Evolutionary conservation across 2,329 filamentous ascomycete genomes (phyloP).

Genomic region (Hymenoscyphus linearis): DNA sequence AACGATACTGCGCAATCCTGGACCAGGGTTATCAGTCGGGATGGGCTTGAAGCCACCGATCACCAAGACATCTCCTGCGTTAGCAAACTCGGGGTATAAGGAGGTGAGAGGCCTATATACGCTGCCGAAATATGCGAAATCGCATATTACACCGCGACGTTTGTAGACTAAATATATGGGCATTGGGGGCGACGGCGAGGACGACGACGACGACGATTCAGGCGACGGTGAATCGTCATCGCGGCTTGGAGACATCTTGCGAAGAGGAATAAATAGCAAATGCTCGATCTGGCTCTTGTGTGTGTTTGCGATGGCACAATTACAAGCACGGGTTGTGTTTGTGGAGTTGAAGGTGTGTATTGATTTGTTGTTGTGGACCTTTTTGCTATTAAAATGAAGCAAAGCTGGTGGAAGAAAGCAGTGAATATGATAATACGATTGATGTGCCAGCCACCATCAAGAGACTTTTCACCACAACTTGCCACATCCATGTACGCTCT

Average conservation of each 20-base stretch:
- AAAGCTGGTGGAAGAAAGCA: background rate
- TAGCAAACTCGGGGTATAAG: background rate
- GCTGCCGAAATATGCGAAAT: constrained; percentile 1
- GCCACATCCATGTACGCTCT: background rate
- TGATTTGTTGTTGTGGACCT: background rate
- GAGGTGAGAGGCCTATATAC: background rate
- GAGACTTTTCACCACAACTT: background rate
- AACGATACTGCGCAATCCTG: background rate
- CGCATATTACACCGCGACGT: background rate
- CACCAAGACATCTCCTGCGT: background rate
- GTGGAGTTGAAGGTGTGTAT: background rate
- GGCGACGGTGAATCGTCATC: background rate
- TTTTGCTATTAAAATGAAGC: background rate
- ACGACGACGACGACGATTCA: background rate
- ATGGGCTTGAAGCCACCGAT: background rate
- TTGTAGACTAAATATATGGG: background rate
- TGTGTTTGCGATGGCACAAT: background rate
- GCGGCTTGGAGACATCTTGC: background rate
- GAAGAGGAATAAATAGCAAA: background rate
- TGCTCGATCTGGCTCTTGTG: background rate
- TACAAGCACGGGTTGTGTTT: background rate
- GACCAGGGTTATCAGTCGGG: background rate
- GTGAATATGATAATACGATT: background rate
- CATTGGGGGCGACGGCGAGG: background rate
- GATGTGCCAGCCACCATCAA: background rate